These are phyloP conservation scores for Fusarium guadeloupense DNA, from an alignment of 2,329 filamentous ascomycete species.

Conservation along the genomic window DNA sequence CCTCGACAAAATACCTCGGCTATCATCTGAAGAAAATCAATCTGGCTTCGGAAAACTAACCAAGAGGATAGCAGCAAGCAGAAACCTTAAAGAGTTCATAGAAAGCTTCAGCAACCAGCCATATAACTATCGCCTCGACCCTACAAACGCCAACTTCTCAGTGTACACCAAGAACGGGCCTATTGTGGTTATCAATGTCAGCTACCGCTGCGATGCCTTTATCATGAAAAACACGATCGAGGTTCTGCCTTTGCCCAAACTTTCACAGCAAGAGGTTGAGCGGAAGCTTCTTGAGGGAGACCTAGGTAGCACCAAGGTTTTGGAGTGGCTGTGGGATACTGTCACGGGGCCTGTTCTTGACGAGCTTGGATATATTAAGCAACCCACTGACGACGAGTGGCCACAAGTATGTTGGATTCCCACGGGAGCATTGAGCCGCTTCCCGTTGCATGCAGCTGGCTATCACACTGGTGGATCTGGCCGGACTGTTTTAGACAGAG, in stretches of 20 bases:
- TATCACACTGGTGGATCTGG: background rate
- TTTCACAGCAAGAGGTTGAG: background rate
- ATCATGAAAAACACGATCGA: background rate
- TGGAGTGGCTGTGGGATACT: background rate
- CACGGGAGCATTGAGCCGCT: background rate
- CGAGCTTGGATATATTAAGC: background rate
- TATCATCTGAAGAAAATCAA: no score
- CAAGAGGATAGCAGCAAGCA: no score
- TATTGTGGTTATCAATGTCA: background rate
- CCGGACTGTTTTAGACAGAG: no score
- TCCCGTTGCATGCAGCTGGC: background rate
- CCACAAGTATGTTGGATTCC: background rate
- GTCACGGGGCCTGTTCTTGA: background rate
- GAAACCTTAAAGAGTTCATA: no score
- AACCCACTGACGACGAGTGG: background rate
- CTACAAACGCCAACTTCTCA: no score
- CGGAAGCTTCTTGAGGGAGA: background rate
- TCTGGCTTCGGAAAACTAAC: no score
- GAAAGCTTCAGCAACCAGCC: no score
- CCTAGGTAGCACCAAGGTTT: background rate
- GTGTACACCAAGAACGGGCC: no score
- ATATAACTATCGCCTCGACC: no score
- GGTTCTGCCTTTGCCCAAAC: background rate
- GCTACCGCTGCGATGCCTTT: background rate
- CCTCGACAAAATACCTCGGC: no score